phyloP scores from a whole-genome alignment of 306 rosid genomes.

The Vigna mungo region DNA sequence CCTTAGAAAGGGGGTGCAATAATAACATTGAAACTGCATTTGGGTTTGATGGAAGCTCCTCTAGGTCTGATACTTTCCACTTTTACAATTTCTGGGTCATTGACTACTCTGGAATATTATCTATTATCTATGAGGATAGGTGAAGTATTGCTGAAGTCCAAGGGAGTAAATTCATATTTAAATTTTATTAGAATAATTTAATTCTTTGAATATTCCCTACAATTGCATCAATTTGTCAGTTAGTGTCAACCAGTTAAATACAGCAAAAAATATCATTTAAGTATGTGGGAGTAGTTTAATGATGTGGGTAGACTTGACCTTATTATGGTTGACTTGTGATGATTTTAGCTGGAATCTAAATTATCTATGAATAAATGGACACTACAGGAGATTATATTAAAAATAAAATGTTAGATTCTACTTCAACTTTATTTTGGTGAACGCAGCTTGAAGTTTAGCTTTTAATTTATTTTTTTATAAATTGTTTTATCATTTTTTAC shows the following conservation, averaged over 20 bases:
- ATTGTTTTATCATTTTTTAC: conserved; percentile 8
- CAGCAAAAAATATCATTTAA: background rate
- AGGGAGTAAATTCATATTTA: background rate
- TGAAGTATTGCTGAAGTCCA: conserved; percentile 4
- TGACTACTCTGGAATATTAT: conserved; percentile 5
- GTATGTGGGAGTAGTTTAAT: conserved; percentile 21
- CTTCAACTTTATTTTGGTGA: conserved; percentile 9
- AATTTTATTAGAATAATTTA: conserved; percentile 2
- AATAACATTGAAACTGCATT: background rate
- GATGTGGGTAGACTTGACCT: conserved; percentile 8
- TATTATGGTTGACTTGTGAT: conserved; percentile 20
- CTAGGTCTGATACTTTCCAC: background rate
- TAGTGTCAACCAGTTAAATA: background rate
- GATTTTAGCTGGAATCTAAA: conserved; percentile 30
- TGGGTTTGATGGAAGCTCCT: background rate
- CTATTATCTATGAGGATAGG: conserved; percentile 17
- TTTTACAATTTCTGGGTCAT: background rate
- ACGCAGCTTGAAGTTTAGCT: background rate
- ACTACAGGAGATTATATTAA: conserved; percentile 1
- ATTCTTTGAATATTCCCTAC: background rate
- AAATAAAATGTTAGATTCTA: conserved; percentile 10
- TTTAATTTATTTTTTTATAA: conserved; percentile 11
- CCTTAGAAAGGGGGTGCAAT: background rate
- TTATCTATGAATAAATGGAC: background rate
- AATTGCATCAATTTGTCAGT: conserved; percentile 2